Percentiles rank a stretch among this genome's conserved stretches.
phyloP scores from a whole-genome alignment of 129 eudicot species.

The Heracleum sosnowskyi region DNA sequence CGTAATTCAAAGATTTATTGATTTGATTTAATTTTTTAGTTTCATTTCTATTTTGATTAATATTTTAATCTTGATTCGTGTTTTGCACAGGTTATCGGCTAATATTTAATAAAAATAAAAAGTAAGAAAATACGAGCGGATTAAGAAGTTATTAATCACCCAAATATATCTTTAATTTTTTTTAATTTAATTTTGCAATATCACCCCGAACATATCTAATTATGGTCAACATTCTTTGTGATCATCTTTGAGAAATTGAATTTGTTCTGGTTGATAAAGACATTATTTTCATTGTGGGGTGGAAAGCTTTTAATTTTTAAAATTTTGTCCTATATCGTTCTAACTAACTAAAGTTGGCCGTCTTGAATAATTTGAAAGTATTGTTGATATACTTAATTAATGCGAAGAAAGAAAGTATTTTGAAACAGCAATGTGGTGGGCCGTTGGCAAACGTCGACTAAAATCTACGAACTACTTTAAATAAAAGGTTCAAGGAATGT shows the following conservation, averaged over 20 bases:
- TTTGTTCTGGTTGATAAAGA: slow-evolving; percentile 9
- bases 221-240: slow-evolving; percentile 5
- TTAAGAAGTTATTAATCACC: too few relatives aligned
- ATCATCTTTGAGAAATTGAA: slow-evolving; percentile 6
- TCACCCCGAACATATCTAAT: background rate
- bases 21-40: too few relatives aligned
- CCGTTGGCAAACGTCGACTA: background rate
- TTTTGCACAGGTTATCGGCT: too few relatives aligned
- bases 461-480: background rate
- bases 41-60: too few relatives aligned
- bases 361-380: background rate
- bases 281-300: background rate
- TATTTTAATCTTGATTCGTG: too few relatives aligned
- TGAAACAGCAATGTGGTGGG: too few relatives aligned
- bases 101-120: too few relatives aligned
- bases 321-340: background rate
- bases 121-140: too few relatives aligned
- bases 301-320: background rate
- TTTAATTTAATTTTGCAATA: too few relatives aligned
- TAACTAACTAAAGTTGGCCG: background rate
- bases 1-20: too few relatives aligned
- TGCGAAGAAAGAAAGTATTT: background rate
- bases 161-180: too few relatives aligned
- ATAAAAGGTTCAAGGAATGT: background rate
- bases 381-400: too few relatives aligned